Conservation (phyloP, 2,329 filamentous ascomycete genomes). For the Microsporum ferrugineum region DNA sequence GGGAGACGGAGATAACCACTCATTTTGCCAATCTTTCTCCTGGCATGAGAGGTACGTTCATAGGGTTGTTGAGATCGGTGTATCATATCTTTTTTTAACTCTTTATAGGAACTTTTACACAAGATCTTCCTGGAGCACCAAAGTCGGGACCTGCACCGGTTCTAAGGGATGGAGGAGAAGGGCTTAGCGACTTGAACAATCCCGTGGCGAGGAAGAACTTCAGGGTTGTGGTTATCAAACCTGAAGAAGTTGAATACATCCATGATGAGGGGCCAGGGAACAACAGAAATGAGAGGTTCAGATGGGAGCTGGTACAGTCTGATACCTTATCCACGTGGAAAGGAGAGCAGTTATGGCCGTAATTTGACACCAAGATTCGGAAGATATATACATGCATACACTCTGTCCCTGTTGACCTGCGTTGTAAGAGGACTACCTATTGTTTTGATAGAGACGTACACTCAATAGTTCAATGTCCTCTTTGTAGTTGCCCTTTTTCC, state of each 20-base stretch:
- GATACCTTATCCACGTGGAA: slow-evolving; percentile 37
- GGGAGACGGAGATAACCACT: slow-evolving; percentile 65
- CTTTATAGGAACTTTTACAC: slow-evolving; percentile 52
- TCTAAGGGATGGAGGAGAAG: slow-evolving; percentile 44
- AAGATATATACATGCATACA: neutral
- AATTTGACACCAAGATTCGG: neutral
- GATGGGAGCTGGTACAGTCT: slow-evolving; percentile 50
- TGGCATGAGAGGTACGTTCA: slow-evolving; percentile 52
- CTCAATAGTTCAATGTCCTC: neutral
- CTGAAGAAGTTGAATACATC: slow-evolving; percentile 63
- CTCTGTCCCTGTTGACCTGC: neutral
- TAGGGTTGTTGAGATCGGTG: neutral
- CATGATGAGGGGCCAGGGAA: slow-evolving; percentile 55
- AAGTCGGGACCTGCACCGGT: slow-evolving; percentile 35
- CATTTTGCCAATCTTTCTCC: slow-evolving; percentile 87
- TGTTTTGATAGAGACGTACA: neutral
- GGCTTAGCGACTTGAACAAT: slow-evolving; percentile 61
- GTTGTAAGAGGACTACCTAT: neutral
- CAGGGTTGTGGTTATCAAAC: slow-evolving; percentile 73
- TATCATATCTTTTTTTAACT: neutral
- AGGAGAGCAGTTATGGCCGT: slow-evolving; percentile 57
- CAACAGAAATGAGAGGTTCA: slow-evolving; percentile 49
- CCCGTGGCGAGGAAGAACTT: slow-evolving; percentile 60
- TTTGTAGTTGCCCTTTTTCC: neutral
- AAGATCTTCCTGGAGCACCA: slow-evolving; percentile 56